Evolutionary conservation across 169 alveolate genomes (phyloP), one percentile per base, ranked within the genome.

Genomic region (Plasmodium gonderi): DNA sequence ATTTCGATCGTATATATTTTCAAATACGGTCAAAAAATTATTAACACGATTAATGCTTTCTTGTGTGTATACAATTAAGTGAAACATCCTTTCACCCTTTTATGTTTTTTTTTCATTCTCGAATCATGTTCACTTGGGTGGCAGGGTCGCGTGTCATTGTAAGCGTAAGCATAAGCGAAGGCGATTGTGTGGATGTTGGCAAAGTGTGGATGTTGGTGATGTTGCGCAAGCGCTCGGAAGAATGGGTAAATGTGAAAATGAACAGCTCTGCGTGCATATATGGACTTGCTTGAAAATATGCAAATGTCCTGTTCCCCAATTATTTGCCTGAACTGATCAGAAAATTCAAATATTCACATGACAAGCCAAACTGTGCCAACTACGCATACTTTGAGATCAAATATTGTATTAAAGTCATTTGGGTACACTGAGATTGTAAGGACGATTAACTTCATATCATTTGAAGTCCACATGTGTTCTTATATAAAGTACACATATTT

Each of bases 1-100:
- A 76, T 77, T 29, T 4, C 47, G 44, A 45, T 77, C 72, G 54
- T 90, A 90, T 49, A 90, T 49, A 90, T 90, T 90, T 90, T 90
- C 94, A 51, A 78, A 90, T 17, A 78, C 26, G 23, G 80, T 90
- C 29, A 78, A 23, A 26, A 3, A 40, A 6, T 45, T 14, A 20
- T 78, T 47, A 38, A 78, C 44, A 7, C 51, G 79, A 23, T 47
- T 65, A 5, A 42, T 20, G n/a, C 29, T 49, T 6, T 90, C 94
- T 26, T 78, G 78, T 42, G 78, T 90, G 26, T 90, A 90, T 9
- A 90, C 12, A n/a, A 90, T 65, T 77, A 90, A 68, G 72, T 90
- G 81, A 90, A 90, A 90, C 94, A 90, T 90, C 3, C 47, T 74
- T 49, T 31, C 23, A 11, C 1, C 38, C 40, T n/a, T 14, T 36